These are phyloP conservation scores for Trichoderma gracile DNA, from an alignment of 2,329 filamentous ascomycete species.

Conservation along the genomic window DNA sequence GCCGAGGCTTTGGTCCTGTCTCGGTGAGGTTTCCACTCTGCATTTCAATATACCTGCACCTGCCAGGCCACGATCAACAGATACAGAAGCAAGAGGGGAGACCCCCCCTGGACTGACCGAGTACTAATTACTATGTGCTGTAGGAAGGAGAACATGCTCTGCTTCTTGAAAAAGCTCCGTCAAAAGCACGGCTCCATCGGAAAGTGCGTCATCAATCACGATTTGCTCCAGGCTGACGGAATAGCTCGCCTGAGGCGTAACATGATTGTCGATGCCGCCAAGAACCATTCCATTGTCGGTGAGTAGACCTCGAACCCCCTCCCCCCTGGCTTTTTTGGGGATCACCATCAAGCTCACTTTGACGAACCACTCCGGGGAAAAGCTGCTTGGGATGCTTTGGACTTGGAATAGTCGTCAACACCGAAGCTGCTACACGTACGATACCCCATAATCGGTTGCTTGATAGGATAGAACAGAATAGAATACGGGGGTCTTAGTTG, in stretches of 20 bases:
- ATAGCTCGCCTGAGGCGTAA: background rate
- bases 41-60: too few species aligned
- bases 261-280: constrained; percentile 6
- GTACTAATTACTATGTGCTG: too few species aligned
- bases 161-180: background rate
- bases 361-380: background rate
- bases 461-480: too few species aligned
- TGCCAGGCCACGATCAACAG: too few species aligned
- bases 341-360: too few species aligned
- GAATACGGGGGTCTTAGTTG: too few species aligned
- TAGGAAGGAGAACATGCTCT: constrained; percentile 1
- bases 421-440: too few species aligned
- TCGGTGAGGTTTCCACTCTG: background rate
- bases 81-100: too few species aligned
- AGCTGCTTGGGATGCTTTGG: constrained; percentile 2
- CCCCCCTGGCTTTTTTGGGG: too few species aligned
- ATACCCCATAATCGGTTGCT: too few species aligned
- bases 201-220: background rate
- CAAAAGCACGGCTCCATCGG: constrained; percentile 3
- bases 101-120: too few species aligned
- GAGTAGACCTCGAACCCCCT: too few species aligned
- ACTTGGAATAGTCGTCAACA: background rate
- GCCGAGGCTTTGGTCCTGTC: background rate
- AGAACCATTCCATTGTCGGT: constrained; percentile 1
- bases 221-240: background rate